Percentiles rank a stretch among this genome's conserved stretches.
Conservation (phyloP, 2,329 filamentous ascomycete genomes). For the Daldinia sp. region DNA sequence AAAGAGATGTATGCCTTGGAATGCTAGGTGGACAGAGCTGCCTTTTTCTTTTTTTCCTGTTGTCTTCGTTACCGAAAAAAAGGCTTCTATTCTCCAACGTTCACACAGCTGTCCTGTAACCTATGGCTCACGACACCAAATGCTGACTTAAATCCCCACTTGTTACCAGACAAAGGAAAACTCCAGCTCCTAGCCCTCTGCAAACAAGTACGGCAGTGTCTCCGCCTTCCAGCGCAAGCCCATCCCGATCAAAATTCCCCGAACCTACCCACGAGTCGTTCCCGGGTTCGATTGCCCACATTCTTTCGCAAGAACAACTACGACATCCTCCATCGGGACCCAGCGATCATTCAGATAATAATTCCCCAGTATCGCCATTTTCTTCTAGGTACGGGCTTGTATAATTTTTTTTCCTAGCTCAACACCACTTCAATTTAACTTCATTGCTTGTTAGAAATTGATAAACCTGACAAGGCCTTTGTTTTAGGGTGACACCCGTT, state of each 20-base stretch:
- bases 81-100: constrained; percentile 12
- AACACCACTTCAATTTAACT: constrained; percentile 3
- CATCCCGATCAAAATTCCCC: constrained; percentile 49
- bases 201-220: constrained; percentile 54
- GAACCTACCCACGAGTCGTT: constrained; percentile 42
- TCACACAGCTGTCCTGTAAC: constrained; percentile 17
- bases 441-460: neutral
- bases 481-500: constrained; percentile 43
- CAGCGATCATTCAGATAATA: constrained; percentile 25
- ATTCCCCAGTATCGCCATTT: constrained; percentile 40
- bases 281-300: constrained; percentile 38
- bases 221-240: constrained; percentile 54
- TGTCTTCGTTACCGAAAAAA: neutral
- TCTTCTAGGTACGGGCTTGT: constrained; percentile 36
- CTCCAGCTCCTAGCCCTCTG: constrained; percentile 59
- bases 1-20: constrained; percentile 27
- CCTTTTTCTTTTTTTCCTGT: constrained; percentile 15
- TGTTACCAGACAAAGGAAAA: constrained; percentile 56
- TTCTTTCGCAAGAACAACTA: constrained; percentile 18
- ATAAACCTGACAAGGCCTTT: constrained; percentile 16
- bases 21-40: constrained; percentile 29
- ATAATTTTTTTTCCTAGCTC: constrained; percentile 1
- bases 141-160: constrained; percentile 47
- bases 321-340: constrained; percentile 13
- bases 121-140: constrained; percentile 26